Conservation (phyloP, 495 filamentous ascomycete species). For the Neohortaea acidophila region DNA sequence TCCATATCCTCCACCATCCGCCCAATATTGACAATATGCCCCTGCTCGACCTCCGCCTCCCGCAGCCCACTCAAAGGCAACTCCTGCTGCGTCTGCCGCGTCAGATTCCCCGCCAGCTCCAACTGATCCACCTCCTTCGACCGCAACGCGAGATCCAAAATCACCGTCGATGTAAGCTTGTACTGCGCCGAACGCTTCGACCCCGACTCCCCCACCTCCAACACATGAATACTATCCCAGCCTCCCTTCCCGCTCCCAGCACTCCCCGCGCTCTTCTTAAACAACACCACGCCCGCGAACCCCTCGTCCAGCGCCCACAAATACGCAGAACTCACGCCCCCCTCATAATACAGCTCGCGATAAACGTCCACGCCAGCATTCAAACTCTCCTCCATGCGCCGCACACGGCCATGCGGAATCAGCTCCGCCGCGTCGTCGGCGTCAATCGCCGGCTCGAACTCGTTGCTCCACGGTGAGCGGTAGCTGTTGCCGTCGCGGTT, state of each 20-base stretch:
- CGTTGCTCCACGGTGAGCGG: constrained; percentile 93
- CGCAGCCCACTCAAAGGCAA: constrained; percentile 56
- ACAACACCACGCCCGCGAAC: constrained; percentile 84
- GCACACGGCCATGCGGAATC: constrained; percentile 37
- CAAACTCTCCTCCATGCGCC: constrained; percentile 81
- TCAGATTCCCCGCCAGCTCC: constrained; percentile 95
- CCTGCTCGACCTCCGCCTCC: constrained; percentile 42
- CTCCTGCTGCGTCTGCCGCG: constrained; percentile 83
- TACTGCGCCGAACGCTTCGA: constrained; percentile 67
- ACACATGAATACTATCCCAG: constrained; percentile 98
- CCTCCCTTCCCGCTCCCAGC: constrained; percentile 36
- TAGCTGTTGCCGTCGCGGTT: constrained; percentile 97
- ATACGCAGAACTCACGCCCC: constrained; percentile 86
- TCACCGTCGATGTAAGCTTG: constrained; percentile 94
- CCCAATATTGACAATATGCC: constrained; percentile 92
- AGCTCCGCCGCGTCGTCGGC: constrained; percentile 38
- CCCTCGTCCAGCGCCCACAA: constrained; percentile 98
- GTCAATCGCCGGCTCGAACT: constrained; percentile 74
- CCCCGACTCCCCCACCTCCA: constrained; percentile 82
- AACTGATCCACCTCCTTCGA: constrained; percentile 66
- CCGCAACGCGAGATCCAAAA: constrained; percentile 64
- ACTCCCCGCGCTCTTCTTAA: constrained; percentile 52
- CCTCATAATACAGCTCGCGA: constrained; percentile 94
- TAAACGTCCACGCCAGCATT: constrained; percentile 98
- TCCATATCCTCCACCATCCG: constrained; percentile 97